Evolutionary conservation across 306 rosid genomes (phyloP), one percentile per base, ranked within the genome.

Genomic region (Cucumis cinereus): DNA sequence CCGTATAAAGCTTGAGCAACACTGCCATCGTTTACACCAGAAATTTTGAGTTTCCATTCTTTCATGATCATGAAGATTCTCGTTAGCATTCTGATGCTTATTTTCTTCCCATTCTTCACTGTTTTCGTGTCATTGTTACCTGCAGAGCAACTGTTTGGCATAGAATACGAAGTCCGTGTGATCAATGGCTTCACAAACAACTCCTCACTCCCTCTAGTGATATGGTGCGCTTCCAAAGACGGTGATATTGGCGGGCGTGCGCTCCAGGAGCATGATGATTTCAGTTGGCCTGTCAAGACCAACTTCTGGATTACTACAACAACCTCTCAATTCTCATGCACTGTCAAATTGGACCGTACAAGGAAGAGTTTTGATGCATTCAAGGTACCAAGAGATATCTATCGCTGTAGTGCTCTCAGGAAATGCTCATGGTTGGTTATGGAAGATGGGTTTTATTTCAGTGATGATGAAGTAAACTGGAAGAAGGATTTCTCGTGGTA

Each of bases 171-270:
- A 24, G 88, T 93, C 6, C 81, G 92, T 16, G 93, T 91, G 62
- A 78, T 87, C 55, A 93, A 91, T 17, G 98, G 97, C n/a, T 93
- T 93, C 90, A 79, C 86, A 0, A 79, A 87, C 85, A 93, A 93
- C 71, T 87, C 93, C 0, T 93, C 98, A 1, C 69, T 87, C 77
- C 97, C 98, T 33, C 73, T 93, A 49, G 93, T 93, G 8, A 87
- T 93, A 5, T 93, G 98, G 98, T 93, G 98, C 30, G 63, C 93
- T 0, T 91, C 97, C 0, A 79, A 83, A 61, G 86, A 89, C 52
- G 71, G 76, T n/a, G 96, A 91, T 68, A 82, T 93, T 0, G 98
- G 98, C 0, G 97, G 98, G 3, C 86, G 98, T 2, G 98, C 97
- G 1, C 84, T 93, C 8, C 98, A 93, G 54, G 97, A 93, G 74